A percentile compares a stretch with the other conserved stretches of the same genome.
These are phyloP conservation scores for Pichia sp. DNA, from an alignment of 1,139 yeast genomes.

Conservation along the genomic window DNA sequence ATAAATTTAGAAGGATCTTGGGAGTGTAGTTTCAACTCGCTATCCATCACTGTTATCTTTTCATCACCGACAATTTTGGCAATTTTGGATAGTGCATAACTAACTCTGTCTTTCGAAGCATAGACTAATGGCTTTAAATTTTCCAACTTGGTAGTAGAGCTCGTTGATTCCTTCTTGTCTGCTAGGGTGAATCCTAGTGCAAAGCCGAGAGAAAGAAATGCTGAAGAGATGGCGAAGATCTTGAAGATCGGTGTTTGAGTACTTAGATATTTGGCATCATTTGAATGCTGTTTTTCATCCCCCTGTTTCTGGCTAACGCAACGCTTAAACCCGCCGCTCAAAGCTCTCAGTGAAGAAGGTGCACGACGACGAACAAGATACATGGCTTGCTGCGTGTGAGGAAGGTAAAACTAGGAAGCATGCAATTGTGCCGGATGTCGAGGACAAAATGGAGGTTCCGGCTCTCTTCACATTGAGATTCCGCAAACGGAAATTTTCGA, in stretches of 20 bases:
- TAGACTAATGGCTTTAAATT: constrained; percentile 37
- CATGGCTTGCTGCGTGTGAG: background rate
- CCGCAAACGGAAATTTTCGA: background rate
- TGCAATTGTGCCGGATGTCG: background rate
- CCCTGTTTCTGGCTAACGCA: background rate
- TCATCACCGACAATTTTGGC: constrained; percentile 40
- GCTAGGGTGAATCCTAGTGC: constrained; percentile 9
- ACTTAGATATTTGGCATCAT: background rate
- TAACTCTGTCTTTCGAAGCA: constrained; percentile 39
- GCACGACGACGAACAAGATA: background rate
- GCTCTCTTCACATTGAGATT: background rate
- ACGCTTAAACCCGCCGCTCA: background rate
- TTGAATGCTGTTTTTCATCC: background rate
- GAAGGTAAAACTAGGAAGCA: background rate
- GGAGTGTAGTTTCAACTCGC: constrained; percentile 42
- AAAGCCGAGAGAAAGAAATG: constrained; percentile 17
- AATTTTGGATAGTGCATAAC: constrained; percentile 43
- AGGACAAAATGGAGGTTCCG: background rate
- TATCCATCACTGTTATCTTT: constrained; percentile 35
- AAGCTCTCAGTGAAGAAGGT: background rate
- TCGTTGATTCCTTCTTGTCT: constrained; percentile 1
- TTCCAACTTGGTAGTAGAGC: constrained; percentile 16
- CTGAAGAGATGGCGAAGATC: constrained; percentile 9
- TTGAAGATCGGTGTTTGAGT: constrained; percentile 10
- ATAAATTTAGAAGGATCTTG: constrained; percentile 64